phyloP scores from a whole-genome alignment of 2,329 filamentous ascomycete genomes.

The Colletotrichum tropicicola region DNA sequence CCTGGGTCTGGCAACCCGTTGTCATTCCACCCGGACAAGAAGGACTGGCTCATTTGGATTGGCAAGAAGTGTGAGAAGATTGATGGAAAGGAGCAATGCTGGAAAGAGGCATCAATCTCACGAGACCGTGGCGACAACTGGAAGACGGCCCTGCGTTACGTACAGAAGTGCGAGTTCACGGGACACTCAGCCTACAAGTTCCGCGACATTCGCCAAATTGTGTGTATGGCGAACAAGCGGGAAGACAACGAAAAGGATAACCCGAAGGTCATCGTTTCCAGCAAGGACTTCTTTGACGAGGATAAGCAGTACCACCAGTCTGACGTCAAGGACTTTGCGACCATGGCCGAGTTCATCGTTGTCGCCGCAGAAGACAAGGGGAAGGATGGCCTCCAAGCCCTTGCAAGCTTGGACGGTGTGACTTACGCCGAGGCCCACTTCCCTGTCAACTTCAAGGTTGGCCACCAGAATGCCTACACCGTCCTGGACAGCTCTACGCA shows the following conservation, averaged over 20 bases:
- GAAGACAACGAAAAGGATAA: slow-evolving; percentile 72
- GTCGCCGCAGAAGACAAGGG: slow-evolving; percentile 80
- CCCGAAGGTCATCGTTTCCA: slow-evolving; percentile 76
- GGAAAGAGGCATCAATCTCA: slow-evolving; percentile 78
- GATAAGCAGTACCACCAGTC: slow-evolving; percentile 69
- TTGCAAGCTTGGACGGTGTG: slow-evolving; percentile 85
- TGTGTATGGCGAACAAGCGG: slow-evolving; percentile 65
- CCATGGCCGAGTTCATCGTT: slow-evolving; percentile 96
- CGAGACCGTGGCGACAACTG: slow-evolving; percentile 84
- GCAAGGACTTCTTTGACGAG: slow-evolving; percentile 79
- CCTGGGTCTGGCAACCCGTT: slow-evolving; percentile 56
- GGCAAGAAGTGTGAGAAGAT: slow-evolving; percentile 74
- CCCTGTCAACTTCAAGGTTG: slow-evolving; percentile 83
- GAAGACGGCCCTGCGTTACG: slow-evolving; percentile 78
- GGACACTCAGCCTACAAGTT: slow-evolving; percentile 67
- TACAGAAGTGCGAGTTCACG: slow-evolving; percentile 87
- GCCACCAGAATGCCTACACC: slow-evolving; percentile 85
- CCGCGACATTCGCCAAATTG: slow-evolving; percentile 62
- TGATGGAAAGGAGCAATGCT: slow-evolving; percentile 66
- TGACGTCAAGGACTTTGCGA: slow-evolving; percentile 86
- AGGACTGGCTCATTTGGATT: slow-evolving; percentile 93
- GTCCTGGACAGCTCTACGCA: slow-evolving; percentile 95
- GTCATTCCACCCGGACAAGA: slow-evolving; percentile 84
- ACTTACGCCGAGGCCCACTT: slow-evolving; percentile 86
- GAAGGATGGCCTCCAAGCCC: slow-evolving; percentile 75